Evolutionary conservation across 306 rosid genomes (phyloP), one percentile per base, ranked within the genome.

Genomic region (Vigna radiata): DNA sequence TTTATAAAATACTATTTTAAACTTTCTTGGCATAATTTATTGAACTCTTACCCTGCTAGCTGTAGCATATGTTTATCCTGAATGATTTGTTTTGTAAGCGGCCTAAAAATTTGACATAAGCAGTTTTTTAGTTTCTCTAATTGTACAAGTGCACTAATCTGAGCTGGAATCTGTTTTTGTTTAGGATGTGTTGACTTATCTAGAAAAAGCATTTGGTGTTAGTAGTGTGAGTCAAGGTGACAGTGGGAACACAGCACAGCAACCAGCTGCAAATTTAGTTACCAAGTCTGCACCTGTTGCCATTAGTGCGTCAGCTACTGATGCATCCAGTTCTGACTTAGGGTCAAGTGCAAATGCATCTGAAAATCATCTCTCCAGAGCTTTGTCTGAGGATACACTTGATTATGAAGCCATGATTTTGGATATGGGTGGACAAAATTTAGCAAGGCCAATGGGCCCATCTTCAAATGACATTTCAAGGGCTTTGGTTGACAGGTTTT

Each of bases 161-260:
- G 73, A 59, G 78, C 73, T 69, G 79, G 69, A 63, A 19, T 82
- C 83, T 56, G 63, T 62, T 75, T 78, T 75, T 80, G 56, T 76
- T 75, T 86, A 96, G 99, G 99, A 96, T 81, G 99, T 91, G 60
- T 76, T 96, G 81, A 72, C 89, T 36, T 90, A 93, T 80, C 80
- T 96, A 88, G 99, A 91, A 82, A 96, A 87, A 69, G 88, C 93
- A 79, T 92, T 91, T 81, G 94, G 94, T 83, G 91, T 87, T 78
- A 66, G 94, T 82, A 86, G 82, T 67, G 70, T 64, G 10, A 84
- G 83, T 88, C 99, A 93, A 82, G 88, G 86, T 75, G 98, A 91
- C 78, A 79, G 23, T 83, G 96, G 87, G 76, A 85, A 77, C 81
- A 64, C 84, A 9, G 75, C 81, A 46, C 89, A 31, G 43, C 99